Evolutionary conservation across 768 basidiomycete genomes (phyloP).

Genomic region (Mycena amicta): DNA sequence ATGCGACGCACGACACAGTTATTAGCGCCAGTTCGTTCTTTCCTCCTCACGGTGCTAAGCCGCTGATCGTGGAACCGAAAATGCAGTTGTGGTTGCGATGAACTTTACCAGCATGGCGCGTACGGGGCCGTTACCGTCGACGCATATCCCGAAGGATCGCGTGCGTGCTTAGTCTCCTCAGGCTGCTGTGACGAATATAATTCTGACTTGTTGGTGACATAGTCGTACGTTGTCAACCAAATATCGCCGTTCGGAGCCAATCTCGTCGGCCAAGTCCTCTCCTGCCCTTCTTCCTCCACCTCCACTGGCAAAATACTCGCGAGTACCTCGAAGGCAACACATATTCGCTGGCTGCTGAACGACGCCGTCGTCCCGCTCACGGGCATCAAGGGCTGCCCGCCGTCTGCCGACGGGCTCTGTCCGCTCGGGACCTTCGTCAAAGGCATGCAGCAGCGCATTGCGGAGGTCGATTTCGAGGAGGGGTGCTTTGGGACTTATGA

Average conservation of each 20-base stretch:
- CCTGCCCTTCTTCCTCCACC: slow-evolving; percentile 40
- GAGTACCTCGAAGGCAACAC: slow-evolving; percentile 49
- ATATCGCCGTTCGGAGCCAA: slow-evolving; percentile 39
- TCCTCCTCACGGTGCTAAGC: background rate
- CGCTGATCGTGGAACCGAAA: too few relatives aligned
- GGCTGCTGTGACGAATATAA: too few relatives aligned
- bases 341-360: slow-evolving; percentile 61
- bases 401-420: slow-evolving; percentile 64
- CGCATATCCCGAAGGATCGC: slow-evolving; percentile 58
- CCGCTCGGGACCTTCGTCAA: slow-evolving; percentile 58
- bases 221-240: slow-evolving; percentile 35
- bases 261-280: slow-evolving; percentile 49
- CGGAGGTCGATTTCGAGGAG: slow-evolving; percentile 61
- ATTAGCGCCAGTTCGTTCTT: slow-evolving; percentile 55
- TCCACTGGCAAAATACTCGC: too few relatives aligned
- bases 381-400: slow-evolving; percentile 62
- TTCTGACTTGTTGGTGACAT: slow-evolving; percentile 26
- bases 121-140: slow-evolving; percentile 62
- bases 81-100: slow-evolving; percentile 67
- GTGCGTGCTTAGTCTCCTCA: slow-evolving; percentile 32
- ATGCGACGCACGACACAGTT: slow-evolving; percentile 76
- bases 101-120: slow-evolving; percentile 67
- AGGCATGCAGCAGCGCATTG: slow-evolving; percentile 57
- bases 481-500: slow-evolving; percentile 61
- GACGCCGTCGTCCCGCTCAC: slow-evolving; percentile 73